These are phyloP conservation scores for Phytopythium boreale DNA, from an alignment of 352 stramenopile genomes.

Conservation along the genomic window DNA sequence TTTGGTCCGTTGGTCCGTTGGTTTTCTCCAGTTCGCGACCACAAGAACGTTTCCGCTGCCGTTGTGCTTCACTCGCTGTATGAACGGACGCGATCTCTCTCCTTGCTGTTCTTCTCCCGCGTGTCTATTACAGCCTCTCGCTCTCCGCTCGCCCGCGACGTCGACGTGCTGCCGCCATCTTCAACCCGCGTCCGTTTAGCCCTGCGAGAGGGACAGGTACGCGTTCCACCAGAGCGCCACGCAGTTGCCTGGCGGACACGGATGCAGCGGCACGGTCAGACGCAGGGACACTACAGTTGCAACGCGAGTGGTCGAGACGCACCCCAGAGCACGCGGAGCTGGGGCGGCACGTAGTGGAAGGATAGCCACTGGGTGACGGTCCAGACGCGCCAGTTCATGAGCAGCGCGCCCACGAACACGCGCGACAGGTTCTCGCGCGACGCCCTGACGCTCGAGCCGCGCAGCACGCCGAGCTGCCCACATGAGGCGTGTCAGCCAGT, in stretches of 20 bases:
- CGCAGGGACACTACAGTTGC: background rate
- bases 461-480: conserved; percentile 54
- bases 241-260: conserved; percentile 44
- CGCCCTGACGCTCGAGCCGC: conserved; percentile 41
- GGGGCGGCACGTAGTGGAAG: conserved; percentile 71
- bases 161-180: background rate
- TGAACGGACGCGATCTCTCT: background rate
- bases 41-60: background rate
- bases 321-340: conserved; percentile 75
- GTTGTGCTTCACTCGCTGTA: background rate
- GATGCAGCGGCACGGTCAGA: background rate
- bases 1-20: background rate
- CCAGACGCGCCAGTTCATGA: conserved; percentile 76
- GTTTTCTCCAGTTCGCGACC: background rate
- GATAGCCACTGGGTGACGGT: conserved; percentile 69
- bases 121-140: background rate
- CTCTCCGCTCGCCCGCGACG: background rate
- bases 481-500: conserved; percentile 6
- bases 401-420: conserved; percentile 47
- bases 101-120: background rate
- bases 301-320: conserved; percentile 10
- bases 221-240: conserved; percentile 78
- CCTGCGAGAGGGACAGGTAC: conserved; percentile 70
- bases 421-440: conserved; percentile 38
- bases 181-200: conserved; percentile 11